Percentiles rank a stretch among this genome's conserved stretches.
These are phyloP conservation scores for Trypanosoma brucei DNA, from an alignment of 208 protist genomes.

Conservation along the genomic window DNA sequence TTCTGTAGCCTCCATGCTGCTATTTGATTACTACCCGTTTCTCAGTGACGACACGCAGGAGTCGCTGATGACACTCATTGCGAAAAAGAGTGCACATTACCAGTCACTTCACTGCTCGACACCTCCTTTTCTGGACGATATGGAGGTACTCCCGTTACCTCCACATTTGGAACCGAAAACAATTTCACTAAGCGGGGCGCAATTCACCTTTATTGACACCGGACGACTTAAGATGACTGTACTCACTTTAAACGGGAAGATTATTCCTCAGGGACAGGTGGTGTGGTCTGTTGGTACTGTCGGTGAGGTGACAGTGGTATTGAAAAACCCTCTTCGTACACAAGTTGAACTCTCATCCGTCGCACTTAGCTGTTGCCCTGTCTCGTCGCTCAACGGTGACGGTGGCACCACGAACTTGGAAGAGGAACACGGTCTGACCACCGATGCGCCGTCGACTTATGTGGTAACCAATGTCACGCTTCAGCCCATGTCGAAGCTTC, in stretches of 20 bases:
- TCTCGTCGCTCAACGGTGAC: conserved; percentile 10
- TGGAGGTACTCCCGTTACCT: conserved; percentile 72
- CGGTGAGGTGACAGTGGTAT: conserved; percentile 57
- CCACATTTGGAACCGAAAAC: conserved; percentile 76
- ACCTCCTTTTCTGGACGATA: conserved; percentile 58
- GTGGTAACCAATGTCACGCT: conserved; percentile 50
- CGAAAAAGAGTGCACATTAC: conserved; percentile 25
- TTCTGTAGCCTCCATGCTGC: conserved; percentile 54
- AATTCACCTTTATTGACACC: conserved; percentile 90
- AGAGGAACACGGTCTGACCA: conserved; percentile 2
- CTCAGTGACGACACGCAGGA: conserved; percentile 40
- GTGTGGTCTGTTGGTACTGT: conserved; percentile 85
- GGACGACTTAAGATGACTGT: conserved; percentile 77
- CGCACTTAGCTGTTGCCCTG: conserved; percentile 44
- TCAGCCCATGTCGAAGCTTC: conserved; percentile 32
- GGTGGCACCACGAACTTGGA: background rate
- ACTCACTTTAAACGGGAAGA: conserved; percentile 72
- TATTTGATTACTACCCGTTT: conserved; percentile 68
- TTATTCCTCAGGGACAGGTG: conserved; percentile 50
- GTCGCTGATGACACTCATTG: conserved; percentile 32
- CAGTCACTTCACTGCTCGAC: conserved; percentile 19
- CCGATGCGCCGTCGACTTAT: conserved; percentile 57
- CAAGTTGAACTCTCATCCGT: conserved; percentile 43
- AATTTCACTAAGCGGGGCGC: conserved; percentile 64
- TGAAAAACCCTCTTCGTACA: conserved; percentile 66